Conservation (phyloP, 2,329 filamentous ascomycete genomes). For the Stromatinia cepivora region DNA sequence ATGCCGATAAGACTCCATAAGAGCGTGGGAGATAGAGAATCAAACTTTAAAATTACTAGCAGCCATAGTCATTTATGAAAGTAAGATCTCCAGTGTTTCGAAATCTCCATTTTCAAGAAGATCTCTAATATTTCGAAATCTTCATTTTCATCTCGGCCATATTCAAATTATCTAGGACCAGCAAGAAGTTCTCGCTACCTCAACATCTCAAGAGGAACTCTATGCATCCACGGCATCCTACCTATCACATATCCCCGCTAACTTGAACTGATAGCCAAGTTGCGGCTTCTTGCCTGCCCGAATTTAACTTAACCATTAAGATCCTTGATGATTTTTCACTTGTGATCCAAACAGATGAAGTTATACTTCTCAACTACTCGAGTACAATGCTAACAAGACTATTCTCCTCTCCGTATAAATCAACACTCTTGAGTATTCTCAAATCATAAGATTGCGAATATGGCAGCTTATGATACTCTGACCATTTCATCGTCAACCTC, state of each 20-base stretch:
- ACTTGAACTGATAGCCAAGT: slow-evolving; percentile 20
- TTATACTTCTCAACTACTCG: slow-evolving; percentile 12
- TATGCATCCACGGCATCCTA: neutral
- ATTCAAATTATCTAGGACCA: too few species aligned
- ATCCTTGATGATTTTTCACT: slow-evolving; percentile 7
- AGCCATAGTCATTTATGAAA: neutral
- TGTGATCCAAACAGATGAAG: slow-evolving; percentile 11
- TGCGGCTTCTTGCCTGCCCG: slow-evolving; percentile 16
- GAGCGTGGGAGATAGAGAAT: neutral
- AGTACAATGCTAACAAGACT: slow-evolving; percentile 16
- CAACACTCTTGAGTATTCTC: neutral
- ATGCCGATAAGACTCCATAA: neutral
- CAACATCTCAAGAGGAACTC: neutral
- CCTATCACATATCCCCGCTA: slow-evolving; percentile 8
- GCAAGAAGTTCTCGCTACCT: neutral
- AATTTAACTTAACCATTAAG: slow-evolving; percentile 10
- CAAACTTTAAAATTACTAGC: too few species aligned
- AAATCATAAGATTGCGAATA: slow-evolving; percentile 24
- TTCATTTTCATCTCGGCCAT: too few species aligned
- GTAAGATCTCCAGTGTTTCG: neutral
- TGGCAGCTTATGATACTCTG: slow-evolving; percentile 30
- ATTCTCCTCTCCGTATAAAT: slow-evolving; percentile 1
- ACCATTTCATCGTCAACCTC: slow-evolving; percentile 22
- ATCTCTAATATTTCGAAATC: neutral
- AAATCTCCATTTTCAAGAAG: neutral